Evolutionary conservation across 805 yeast genomes (phyloP), one percentile per base, ranked within the genome.

Genomic region (Candida nonsorbophila): DNA sequence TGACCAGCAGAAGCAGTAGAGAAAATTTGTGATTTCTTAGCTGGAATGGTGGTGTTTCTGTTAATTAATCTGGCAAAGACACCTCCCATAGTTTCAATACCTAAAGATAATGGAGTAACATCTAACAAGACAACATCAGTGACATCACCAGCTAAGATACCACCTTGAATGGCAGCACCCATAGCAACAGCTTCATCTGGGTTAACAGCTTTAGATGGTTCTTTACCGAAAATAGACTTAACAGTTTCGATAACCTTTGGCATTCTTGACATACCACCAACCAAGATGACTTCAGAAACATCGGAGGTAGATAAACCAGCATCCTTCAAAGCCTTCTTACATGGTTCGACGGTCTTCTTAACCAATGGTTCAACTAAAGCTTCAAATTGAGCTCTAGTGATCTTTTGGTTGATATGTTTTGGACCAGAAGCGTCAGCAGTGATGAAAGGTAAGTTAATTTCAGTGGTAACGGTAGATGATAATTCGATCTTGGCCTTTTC

Each of bases 91-190:
- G 97, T 87, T 77, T 87, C 97, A 58, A 87, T 87, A 81, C 97
- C 97, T 44, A 87, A 74, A 35, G 92, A 82, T 55, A 84, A 74
- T 55, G 94, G 94, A 25, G 92, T 83, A 32, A 84, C 94, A 64
- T 87, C 97, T 51, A 87, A 75, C 46, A 87, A 68, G 42, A 87
- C 74, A 43, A 87, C 95, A 54, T 87, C 95, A 57, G 84, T 84
- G 44, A 87, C 95, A 62, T 85, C 94, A 62, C 97, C 97, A 36
- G 94, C 83, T 41, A 87, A 71, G 41, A 87, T 94, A 51, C 95
- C 97, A 65, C 96, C 97, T 70, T 87, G 97, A 49, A 87, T 88
- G 35, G 96, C 96, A 42, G 97, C 97, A 67, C 97, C 97, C 64
- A 87, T 78, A 45, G 94, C 92, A 38, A 84, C 94, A 27, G 94